phyloP scores from a whole-genome alignment of 345 rosid genomes.

The Hibiscus trionum region DNA sequence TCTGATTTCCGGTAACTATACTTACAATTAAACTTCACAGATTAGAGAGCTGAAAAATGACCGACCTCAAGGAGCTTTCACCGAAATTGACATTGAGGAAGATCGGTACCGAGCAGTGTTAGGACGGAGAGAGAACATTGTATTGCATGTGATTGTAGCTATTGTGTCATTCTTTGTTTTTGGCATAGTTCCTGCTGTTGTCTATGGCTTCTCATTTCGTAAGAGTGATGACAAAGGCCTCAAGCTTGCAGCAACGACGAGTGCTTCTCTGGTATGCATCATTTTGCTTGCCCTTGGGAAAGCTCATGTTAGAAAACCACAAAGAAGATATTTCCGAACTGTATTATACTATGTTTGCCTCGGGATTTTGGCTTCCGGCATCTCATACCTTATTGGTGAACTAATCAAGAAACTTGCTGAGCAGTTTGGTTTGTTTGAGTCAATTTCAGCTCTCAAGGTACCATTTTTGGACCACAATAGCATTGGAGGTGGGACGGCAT shows the following conservation, averaged over 20 bases:
- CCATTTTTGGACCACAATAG: constrained; percentile 20
- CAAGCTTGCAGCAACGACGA: constrained; percentile 52
- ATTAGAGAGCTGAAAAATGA: constrained; percentile 54
- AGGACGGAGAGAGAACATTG: constrained; percentile 46
- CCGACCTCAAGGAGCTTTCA: constrained; percentile 16
- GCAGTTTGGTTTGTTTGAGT: constrained; percentile 42
- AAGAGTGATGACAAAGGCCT: constrained; percentile 37
- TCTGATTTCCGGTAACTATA: neutral
- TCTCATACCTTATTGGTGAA: constrained; percentile 49
- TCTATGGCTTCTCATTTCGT: constrained; percentile 54
- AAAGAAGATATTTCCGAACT: constrained; percentile 38
- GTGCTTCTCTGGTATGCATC: constrained; percentile 54
- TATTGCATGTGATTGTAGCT: constrained; percentile 42
- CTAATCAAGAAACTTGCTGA: constrained; percentile 41
- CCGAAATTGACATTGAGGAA: constrained; percentile 16
- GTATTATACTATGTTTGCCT: constrained; percentile 26
- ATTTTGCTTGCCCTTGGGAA: constrained; percentile 57
- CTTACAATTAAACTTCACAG: constrained; percentile 30
- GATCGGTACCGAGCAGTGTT: constrained; percentile 47
- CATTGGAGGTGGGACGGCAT: constrained; percentile 18
- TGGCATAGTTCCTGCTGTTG: constrained; percentile 48
- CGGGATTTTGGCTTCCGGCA: constrained; percentile 52
- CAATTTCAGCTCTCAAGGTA: constrained; percentile 12
- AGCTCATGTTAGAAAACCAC: constrained; percentile 35
- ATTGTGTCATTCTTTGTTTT: constrained; percentile 49